phyloP scores from a whole-genome alignment of 2,329 filamentous ascomycete genomes.

The Aspergillus carbonarius region DNA sequence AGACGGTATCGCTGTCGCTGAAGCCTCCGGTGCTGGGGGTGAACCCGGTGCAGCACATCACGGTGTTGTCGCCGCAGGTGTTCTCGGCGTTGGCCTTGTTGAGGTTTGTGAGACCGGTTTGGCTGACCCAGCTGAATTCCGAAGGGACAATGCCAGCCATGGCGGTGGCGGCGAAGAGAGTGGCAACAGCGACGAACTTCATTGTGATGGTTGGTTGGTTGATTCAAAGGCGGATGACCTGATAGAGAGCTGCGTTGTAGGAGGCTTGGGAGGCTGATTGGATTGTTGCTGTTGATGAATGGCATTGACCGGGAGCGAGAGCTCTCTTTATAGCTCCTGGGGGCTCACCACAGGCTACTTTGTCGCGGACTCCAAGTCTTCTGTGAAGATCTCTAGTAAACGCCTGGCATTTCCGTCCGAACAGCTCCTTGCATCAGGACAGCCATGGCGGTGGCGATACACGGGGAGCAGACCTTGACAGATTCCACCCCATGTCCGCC shows the following conservation, averaged over 20 bases:
- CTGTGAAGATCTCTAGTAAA: background rate
- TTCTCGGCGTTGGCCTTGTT: slow-evolving; percentile 7
- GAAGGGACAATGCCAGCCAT: slow-evolving; percentile 6
- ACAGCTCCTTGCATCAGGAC: background rate
- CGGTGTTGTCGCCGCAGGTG: slow-evolving; percentile 2
- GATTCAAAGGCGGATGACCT: background rate
- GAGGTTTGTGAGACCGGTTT: background rate
- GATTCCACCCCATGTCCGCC: too few relatives aligned
- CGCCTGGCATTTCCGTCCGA: background rate
- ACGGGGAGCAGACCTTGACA: too few relatives aligned
- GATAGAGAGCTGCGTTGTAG: background rate
- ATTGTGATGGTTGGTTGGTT: slow-evolving; percentile 20
- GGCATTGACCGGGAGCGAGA: background rate
- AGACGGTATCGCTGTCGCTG: background rate
- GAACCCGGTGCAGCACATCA: background rate
- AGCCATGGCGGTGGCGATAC: background rate
- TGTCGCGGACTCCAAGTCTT: background rate
- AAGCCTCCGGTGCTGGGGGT: background rate
- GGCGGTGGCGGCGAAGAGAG: slow-evolving; percentile 22
- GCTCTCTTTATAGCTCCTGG: background rate
- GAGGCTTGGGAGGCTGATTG: slow-evolving; percentile 5
- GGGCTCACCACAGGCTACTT: background rate
- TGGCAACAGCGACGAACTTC: slow-evolving; percentile 27
- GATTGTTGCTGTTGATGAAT: slow-evolving; percentile 7
- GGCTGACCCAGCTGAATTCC: background rate